Conservation (phyloP, 2,329 filamentous ascomycete species). For the Colletotrichum spinosum region DNA sequence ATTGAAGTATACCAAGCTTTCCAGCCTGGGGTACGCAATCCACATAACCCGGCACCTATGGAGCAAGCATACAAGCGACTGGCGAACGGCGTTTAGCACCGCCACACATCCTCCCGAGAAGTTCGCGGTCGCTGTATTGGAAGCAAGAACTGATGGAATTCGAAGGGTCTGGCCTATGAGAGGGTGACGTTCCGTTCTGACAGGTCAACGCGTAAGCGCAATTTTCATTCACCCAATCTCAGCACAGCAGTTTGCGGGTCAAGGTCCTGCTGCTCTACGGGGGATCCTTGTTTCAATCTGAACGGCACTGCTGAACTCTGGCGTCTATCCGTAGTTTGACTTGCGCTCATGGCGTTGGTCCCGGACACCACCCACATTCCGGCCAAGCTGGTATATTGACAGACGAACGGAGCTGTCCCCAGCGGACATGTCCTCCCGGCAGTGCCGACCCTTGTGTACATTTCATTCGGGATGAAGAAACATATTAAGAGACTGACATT, state of each 20-base stretch:
- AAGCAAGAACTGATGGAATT: constrained; percentile 5
- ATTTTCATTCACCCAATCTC: background rate
- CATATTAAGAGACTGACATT: no score
- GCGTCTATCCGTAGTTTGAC: background rate
- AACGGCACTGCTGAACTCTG: constrained; percentile 1
- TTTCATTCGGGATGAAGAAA: background rate
- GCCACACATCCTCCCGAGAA: constrained; percentile 6
- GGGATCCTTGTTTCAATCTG: constrained; percentile 22
- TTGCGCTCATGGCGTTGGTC: background rate
- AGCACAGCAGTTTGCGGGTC: constrained; percentile 1
- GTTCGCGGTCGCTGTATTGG: background rate
- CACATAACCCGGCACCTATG: background rate
- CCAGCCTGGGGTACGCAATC: background rate
- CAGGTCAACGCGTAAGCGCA: constrained; percentile 23
- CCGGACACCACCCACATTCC: constrained; percentile 24
- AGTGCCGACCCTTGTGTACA: background rate
- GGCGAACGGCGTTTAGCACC: background rate
- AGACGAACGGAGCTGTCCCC: background rate
- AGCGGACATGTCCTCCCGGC: constrained; percentile 2
- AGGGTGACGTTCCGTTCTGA: constrained; percentile 11
- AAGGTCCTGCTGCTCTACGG: constrained; percentile 4
- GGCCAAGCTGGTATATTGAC: background rate
- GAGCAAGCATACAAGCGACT: background rate
- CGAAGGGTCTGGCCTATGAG: constrained; percentile 16
- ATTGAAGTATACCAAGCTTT: constrained; percentile 31